Percentiles rank a stretch among this genome's conserved stretches.
Conservation (phyloP, 495 filamentous ascomycete genomes). For the Hypoxylon fuscum region DNA sequence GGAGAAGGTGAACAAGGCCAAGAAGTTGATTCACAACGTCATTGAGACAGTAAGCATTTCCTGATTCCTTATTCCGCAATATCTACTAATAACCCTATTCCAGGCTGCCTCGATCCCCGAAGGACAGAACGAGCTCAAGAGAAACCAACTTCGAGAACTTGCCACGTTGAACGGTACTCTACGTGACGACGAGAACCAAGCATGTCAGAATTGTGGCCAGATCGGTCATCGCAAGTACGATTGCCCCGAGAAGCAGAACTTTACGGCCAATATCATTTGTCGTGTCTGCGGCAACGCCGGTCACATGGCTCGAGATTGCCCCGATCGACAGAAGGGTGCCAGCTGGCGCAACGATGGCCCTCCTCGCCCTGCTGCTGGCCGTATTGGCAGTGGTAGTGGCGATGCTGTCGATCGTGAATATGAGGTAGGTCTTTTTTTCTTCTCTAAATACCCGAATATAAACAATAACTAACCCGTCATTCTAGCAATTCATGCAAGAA, state of each 20-base stretch:
- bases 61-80: not conserved
- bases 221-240: conserved; percentile 99
- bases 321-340: conserved; percentile 86
- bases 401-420: conserved; percentile 94
- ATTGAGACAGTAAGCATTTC: conserved; percentile 88
- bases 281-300: conserved; percentile 96
- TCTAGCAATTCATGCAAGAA: conserved; percentile 97
- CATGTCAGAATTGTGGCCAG: conserved; percentile 99
- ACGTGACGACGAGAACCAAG: conserved; percentile 98
- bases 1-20: conserved; percentile 97
- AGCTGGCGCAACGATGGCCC: conserved; percentile 86
- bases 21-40: conserved; percentile 95
- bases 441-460: conserved; percentile 34
- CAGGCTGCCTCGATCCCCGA: conserved; percentile 98
- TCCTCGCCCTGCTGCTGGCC: conserved; percentile 58
- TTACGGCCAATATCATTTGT: conserved; percentile 98
- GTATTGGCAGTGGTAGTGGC: conserved; percentile 75
- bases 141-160: conserved; percentile 96
- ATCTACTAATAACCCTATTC: conserved; percentile 43
- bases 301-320: conserved; percentile 93
- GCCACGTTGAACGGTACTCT: conserved; percentile 98
- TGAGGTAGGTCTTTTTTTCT: conserved; percentile 76
- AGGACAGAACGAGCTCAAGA: conserved; percentile 97
- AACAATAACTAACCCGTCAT: conserved; percentile 41
- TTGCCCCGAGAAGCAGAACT: conserved; percentile 97